Percentiles rank a stretch among this genome's conserved stretches.
These are phyloP conservation scores for Zasmidium cellare DNA, from an alignment of 2,329 filamentous ascomycete genomes.

Conservation along the genomic window DNA sequence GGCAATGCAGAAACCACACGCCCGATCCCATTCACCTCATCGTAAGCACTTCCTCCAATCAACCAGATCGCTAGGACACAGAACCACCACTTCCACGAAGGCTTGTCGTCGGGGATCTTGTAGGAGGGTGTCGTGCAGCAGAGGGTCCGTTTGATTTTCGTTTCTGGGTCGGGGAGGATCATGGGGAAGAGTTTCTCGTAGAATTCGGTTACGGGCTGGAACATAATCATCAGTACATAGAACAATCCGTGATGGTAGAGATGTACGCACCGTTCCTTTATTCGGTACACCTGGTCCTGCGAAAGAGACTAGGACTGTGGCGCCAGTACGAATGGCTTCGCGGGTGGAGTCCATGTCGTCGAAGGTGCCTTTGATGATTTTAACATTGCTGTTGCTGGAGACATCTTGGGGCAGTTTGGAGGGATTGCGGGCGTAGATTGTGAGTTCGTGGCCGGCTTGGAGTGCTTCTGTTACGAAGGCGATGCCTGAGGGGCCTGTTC, in stretches of 20 bases:
- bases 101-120: constrained; percentile 9
- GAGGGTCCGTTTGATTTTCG: constrained; percentile 13
- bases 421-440: constrained; percentile 23
- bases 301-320: constrained; percentile 22
- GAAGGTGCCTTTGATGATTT: constrained; percentile 21
- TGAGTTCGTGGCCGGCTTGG: constrained; percentile 17
- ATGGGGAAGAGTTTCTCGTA: constrained; percentile 18
- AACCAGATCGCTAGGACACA: constrained; percentile 10
- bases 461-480: constrained; percentile 23
- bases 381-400: constrained; percentile 7
- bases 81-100: constrained; percentile 15
- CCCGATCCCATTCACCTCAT: constrained; percentile 21
- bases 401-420: constrained; percentile 18
- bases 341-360: constrained; percentile 12
- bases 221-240: neutral
- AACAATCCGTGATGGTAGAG: neutral
- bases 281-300: constrained; percentile 16
- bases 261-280: constrained; percentile 15
- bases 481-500: constrained; percentile 19
- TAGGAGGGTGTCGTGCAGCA: constrained; percentile 19
- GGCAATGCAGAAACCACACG: constrained; percentile 14
- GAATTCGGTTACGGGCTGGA: constrained; percentile 18
- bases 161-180: constrained; percentile 4
- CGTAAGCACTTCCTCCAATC: constrained; percentile 15
- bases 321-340: constrained; percentile 15